These are phyloP conservation scores for Amanita rubescens DNA, from an alignment of 768 basidiomycete species.

Conservation along the genomic window DNA sequence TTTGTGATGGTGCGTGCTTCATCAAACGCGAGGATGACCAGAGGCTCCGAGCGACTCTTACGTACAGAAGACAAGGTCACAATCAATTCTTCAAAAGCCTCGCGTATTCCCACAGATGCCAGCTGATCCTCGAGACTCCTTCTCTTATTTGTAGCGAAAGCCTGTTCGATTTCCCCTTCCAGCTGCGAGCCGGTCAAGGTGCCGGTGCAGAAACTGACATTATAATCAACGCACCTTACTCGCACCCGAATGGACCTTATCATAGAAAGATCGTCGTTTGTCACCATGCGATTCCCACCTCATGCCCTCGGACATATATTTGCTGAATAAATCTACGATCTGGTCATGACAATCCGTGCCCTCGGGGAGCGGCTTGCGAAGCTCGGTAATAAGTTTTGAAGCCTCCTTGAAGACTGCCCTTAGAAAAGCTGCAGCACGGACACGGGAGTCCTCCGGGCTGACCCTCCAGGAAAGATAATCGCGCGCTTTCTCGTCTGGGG, in stretches of 20 bases:
- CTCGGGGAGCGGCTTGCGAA: neutral
- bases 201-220: neutral
- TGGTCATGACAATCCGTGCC: neutral
- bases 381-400: slow-evolving; percentile 1
- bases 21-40: slow-evolving; percentile 2
- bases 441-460: neutral
- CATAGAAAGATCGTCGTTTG: slow-evolving; percentile 2
- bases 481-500: neutral
- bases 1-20: neutral
- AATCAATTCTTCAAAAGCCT: neutral
- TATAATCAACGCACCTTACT: neutral
- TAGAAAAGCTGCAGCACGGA: neutral
- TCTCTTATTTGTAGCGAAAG: neutral
- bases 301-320: slow-evolving; percentile 1
- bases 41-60: neutral
- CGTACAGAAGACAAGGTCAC: neutral
- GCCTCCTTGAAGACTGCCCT: slow-evolving; percentile 1
- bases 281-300: neutral
- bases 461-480: neutral
- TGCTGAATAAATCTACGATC: slow-evolving; percentile 1
- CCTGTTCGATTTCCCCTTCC: neutral
- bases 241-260: neutral
- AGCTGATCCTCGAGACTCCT: neutral
- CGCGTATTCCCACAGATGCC: neutral
- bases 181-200: neutral